These are phyloP conservation scores for Sporothrix euskadiensis DNA, from an alignment of 2,329 filamentous ascomycete genomes.

Conservation along the genomic window DNA sequence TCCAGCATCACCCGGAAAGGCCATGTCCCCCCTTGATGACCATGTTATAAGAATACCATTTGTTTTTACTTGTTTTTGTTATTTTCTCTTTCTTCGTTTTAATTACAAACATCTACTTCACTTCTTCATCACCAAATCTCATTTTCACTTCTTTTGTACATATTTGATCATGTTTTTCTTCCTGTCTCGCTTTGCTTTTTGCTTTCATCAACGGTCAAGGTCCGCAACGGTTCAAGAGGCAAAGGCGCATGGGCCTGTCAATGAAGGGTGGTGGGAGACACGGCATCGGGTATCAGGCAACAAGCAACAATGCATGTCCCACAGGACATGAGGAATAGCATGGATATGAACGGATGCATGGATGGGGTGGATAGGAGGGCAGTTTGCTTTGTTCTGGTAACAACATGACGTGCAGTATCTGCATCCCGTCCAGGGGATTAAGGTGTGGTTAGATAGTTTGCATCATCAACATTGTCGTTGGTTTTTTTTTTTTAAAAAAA, in stretches of 20 bases:
- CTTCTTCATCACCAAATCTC: constrained; percentile 3
- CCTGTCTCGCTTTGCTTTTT: not conserved
- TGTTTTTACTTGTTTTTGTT: not conserved
- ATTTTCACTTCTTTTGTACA: constrained; percentile 16
- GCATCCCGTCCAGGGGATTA: not conserved
- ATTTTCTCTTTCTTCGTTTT: not conserved
- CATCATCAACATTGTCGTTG: not conserved
- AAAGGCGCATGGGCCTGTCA: not conserved
- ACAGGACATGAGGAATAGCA: not conserved
- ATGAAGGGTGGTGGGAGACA: not conserved
- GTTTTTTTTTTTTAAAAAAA: not conserved
- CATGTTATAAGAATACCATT: constrained; percentile 7
- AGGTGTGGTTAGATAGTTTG: not conserved
- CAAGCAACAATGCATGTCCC: constrained; percentile 6
- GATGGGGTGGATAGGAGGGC: not conserved
- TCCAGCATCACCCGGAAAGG: not conserved
- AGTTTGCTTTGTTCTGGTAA: constrained; percentile 18
- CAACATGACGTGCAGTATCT: not conserved
- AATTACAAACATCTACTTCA: not conserved
- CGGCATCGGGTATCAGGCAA: not conserved
- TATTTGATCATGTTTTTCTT: not conserved
- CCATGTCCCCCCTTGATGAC: not conserved
- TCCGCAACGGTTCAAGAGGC: not conserved
- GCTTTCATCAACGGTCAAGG: not conserved
- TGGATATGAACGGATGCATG: not conserved